Evolutionary conservation across 768 basidiomycete species (phyloP).

Genomic region (Tulasnella sp.): DNA sequence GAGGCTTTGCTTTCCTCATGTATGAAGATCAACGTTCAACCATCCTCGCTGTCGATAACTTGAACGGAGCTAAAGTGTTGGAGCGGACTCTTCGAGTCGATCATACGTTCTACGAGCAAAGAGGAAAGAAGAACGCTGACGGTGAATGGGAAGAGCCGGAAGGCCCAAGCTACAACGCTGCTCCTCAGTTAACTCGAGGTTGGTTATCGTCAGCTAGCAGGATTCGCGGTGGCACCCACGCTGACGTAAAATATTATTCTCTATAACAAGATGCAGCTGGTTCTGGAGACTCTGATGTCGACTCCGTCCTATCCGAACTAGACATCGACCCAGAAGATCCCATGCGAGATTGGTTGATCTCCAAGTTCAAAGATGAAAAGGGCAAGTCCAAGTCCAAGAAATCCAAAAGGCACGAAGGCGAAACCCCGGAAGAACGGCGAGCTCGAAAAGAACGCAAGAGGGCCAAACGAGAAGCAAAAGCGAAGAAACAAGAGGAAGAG

Average conservation of each 20-base stretch:
- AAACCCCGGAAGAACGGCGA: slow-evolving; percentile 73
- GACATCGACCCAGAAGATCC: slow-evolving; percentile 95
- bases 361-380: slow-evolving; percentile 68
- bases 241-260: background rate
- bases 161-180: slow-evolving; percentile 82
- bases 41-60: slow-evolving; percentile 93
- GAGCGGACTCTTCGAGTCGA: slow-evolving; percentile 87
- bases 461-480: slow-evolving; percentile 37
- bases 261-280: slow-evolving; percentile 44
- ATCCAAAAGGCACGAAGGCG: slow-evolving; percentile 53
- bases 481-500: slow-evolving; percentile 11
- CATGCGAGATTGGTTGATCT: slow-evolving; percentile 88
- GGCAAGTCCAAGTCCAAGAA: slow-evolving; percentile 48
- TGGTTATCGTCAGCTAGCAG: slow-evolving; percentile 32
- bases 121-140: slow-evolving; percentile 66
- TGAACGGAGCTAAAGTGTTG: slow-evolving; percentile 89
- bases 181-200: slow-evolving; percentile 68
- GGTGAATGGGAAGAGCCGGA: slow-evolving; percentile 86
- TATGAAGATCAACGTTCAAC: slow-evolving; percentile 98
- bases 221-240: background rate
- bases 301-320: slow-evolving; percentile 63
- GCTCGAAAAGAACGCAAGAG: slow-evolving; percentile 71
- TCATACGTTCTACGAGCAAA: slow-evolving; percentile 89
- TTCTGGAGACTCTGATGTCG: slow-evolving; percentile 40
- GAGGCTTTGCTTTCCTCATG: slow-evolving; percentile 96